Base-by-base conservation (phyloP, 108 stramenopile species). In the Cyclotella baltica region DNA sequence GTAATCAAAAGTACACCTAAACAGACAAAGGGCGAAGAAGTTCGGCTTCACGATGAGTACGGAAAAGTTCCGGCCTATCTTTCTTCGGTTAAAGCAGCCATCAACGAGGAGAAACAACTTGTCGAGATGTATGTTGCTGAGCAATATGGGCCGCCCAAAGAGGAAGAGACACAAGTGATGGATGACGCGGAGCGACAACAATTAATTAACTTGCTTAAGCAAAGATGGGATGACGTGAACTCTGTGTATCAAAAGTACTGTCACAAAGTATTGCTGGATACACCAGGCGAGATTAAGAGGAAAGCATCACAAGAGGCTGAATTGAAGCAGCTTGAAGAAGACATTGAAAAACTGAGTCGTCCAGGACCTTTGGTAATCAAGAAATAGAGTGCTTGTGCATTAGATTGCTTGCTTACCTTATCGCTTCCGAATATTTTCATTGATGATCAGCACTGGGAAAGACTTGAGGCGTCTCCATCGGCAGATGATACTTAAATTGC, bases 11-110 rank as follows among this genome's bases (percentile, higher is more conserved):
- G 86, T 51, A 77, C 69, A 28, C 85, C 88, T 15, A 77, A 82
- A 83, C 79, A 83, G 51, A 61, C 34, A 16, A 67, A 73, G 36
- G 65, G 57, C 4, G 73, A 67, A 0, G 74, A 86, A 43, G 34
- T 79, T 8, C 77, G 77, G 33, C 43, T 55, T 16, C 90, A 92
- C 62, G 92, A 90, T 47, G 93, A 93, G 35, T 96, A 88, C 46
- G 95, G 92, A 61, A 94, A 89, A 73, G 88, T 94, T 9, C 95
- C 95, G 13, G 72, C 85, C 13, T 96, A 94, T 68, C 81, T 96
- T 36, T 46, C 51, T 19, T 83, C 84, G 25, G 86, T 94, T 15
- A 89, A 93, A 77, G 85, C 69, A 29, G 88, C 92, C 51, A 85
- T 96, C 27, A 55, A 65, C 11, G 51, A 86, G 5, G 93, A 96